These are phyloP conservation scores for Penicillium sp. DNA, from an alignment of 2,329 filamentous ascomycete species.

Conservation along the genomic window DNA sequence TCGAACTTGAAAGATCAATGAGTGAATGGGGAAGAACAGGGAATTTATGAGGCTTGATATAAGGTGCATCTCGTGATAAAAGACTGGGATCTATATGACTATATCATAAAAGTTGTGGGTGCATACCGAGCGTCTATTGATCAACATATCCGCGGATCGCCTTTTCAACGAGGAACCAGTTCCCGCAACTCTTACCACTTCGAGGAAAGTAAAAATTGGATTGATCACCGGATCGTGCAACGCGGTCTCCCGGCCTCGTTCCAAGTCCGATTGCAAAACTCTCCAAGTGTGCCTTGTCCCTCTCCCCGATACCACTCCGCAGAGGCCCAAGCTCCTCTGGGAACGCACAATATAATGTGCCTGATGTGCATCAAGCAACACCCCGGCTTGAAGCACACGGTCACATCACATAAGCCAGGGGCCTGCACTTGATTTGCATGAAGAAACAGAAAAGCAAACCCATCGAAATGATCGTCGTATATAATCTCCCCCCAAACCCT, in stretches of 20 bases:
- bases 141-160: not conserved
- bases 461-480: conserved; percentile 4
- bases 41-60: not conserved
- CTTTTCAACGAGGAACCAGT: not conserved
- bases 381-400: conserved; percentile 10
- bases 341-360: conserved; percentile 12
- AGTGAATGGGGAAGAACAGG: not conserved
- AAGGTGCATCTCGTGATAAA: not conserved
- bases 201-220: not conserved
- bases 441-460: not conserved
- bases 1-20: not conserved
- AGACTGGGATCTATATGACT: not conserved
- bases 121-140: not conserved
- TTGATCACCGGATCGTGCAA: conserved; percentile 7
- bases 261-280: conserved; percentile 19
- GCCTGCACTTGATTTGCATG: not conserved
- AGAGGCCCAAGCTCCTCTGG: conserved; percentile 4
- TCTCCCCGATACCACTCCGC: conserved; percentile 8
- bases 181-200: not conserved
- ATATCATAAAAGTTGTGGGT: not conserved
- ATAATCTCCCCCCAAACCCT: not conserved
- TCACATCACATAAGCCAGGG: conserved; percentile 22
- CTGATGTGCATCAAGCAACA: conserved; percentile 15
- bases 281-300: conserved; percentile 1
- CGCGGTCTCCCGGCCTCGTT: not conserved